Evolutionary conservation across 1,284 basidiomycete species (phyloP).

Genomic region (Leccinum pachyderme): DNA sequence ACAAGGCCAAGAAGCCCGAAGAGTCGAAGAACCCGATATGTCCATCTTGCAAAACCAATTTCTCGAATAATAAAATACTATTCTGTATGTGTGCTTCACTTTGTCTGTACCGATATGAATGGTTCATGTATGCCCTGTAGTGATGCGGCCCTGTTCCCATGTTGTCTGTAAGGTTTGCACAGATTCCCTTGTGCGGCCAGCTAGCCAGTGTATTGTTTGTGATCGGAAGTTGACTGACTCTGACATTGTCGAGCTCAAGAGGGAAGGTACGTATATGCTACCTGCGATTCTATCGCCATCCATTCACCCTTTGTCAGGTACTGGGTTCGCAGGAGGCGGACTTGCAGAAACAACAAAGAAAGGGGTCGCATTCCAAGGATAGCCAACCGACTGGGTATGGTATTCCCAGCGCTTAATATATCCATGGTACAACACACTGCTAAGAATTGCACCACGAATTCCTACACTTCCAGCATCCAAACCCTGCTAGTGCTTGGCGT

Average conservation of each 20-base stretch:
- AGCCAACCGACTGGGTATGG: slow-evolving; percentile 4
- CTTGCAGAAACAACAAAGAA: slow-evolving; percentile 77
- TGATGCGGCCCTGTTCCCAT: slow-evolving; percentile 80
- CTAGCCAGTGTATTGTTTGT: slow-evolving; percentile 80
- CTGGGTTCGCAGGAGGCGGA: slow-evolving; percentile 89
- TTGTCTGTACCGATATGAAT: background rate
- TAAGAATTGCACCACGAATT: background rate
- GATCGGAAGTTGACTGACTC: slow-evolving; percentile 60
- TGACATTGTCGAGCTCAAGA: slow-evolving; percentile 73
- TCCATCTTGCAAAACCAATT: slow-evolving; percentile 82
- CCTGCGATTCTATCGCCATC: background rate
- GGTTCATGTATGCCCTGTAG: slow-evolving; percentile 34
- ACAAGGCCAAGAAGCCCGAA: slow-evolving; percentile 43
- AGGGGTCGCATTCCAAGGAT: slow-evolving; percentile 79
- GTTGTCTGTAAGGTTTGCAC: slow-evolving; percentile 86
- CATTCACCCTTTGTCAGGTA: slow-evolving; percentile 49
- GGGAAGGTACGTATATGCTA: slow-evolving; percentile 63
- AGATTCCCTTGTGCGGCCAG: slow-evolving; percentile 74
- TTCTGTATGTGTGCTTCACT: slow-evolving; percentile 51
- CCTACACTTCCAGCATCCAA: background rate
- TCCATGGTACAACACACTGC: background rate
- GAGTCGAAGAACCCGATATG: slow-evolving; percentile 68
- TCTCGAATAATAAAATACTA: slow-evolving; percentile 76
- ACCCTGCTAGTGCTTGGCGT: background rate
- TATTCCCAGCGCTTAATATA: background rate